Evolutionary conservation across 2,329 filamentous ascomycete species (phyloP), one percentile per base, ranked within the genome.

Genomic region (Alternaria brassicicola): DNA sequence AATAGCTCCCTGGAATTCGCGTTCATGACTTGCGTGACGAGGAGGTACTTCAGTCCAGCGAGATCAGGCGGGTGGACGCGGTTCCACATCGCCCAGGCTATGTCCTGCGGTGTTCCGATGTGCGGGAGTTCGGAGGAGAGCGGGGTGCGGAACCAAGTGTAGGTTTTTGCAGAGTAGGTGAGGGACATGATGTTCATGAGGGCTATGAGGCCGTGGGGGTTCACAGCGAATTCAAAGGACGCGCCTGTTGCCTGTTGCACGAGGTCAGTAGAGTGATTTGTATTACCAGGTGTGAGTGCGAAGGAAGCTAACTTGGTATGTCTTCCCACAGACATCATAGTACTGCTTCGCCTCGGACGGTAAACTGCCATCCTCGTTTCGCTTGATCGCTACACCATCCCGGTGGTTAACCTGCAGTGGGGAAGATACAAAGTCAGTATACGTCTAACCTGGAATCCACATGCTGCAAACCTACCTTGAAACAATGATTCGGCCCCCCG

Each of bases 11-110:
- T 39, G 6, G 57, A 57, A 0, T 41, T 43, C 19, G 45, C 17
- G 15, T 65, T 65, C 28, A 61, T 41, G 6, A 63, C 51, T 15
- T 57, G 52, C 2, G 58, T 55, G 2, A 61, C 57, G 17, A 65
- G 39, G 6, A 64, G 50, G 3, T 62, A 64, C 38, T 64, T 64
- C 6, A 65, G 51, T 1, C 55, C 41, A 23, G 49, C 36, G 10
- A 56, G 35, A 10, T 52, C 31, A 1, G 39, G 7, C 1, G 47
- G 23, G 21, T 17, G 23, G 0, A 48, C 61, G 25, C 61, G 52
- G 33, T 65, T 63, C 61, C 63, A 65, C 19, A 54, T 39, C 1
- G 52, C 63, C 63, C 61, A 63, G 10, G 43, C 63, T 13, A 63
- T 47, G 12, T 65, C 61, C 8, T 56, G 55, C 0, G 43, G 42